Percentiles rank a stretch among this genome's conserved stretches.
Evolutionary conservation across 768 basidiomycete genomes (phyloP).

Genomic region (Bullera alba): DNA sequence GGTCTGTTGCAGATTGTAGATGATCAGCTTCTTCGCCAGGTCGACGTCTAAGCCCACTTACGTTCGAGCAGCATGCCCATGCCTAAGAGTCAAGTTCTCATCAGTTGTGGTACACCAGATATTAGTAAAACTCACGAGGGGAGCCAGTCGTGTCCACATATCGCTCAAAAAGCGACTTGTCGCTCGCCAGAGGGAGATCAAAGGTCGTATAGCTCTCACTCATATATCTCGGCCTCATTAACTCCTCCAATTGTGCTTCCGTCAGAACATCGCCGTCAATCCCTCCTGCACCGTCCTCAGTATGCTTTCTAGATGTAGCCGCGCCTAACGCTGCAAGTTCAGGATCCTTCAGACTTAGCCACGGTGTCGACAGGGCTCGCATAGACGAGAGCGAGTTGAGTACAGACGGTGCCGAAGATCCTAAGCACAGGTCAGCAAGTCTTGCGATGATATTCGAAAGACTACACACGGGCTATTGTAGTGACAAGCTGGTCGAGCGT

Average conservation of each 20-base stretch:
- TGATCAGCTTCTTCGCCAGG: neutral
- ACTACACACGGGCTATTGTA: slow-evolving; percentile 32
- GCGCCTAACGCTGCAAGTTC: slow-evolving; percentile 17
- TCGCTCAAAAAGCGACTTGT: slow-evolving; percentile 28
- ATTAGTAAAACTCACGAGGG: slow-evolving; percentile 27
- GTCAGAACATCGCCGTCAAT: slow-evolving; percentile 1
- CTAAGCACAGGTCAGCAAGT: slow-evolving; percentile 9
- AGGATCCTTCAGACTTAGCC: slow-evolving; percentile 32
- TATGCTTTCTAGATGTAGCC: neutral
- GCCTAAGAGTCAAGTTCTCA: slow-evolving; percentile 9
- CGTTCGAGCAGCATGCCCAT: slow-evolving; percentile 44
- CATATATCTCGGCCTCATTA: slow-evolving; percentile 36
- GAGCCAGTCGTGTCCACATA: slow-evolving; percentile 41
- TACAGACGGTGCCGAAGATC: slow-evolving; percentile 4
- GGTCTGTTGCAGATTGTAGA: slow-evolving; percentile 51
- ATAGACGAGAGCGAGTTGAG: slow-evolving; percentile 37
- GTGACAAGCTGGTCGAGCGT: slow-evolving; percentile 39
- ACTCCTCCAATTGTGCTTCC: slow-evolving; percentile 10
- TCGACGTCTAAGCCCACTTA: slow-evolving; percentile 11
- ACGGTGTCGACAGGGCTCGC: slow-evolving; percentile 27
- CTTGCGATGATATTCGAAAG: neutral
- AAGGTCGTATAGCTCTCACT: slow-evolving; percentile 42
- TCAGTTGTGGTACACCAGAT: neutral
- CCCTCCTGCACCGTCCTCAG: neutral
- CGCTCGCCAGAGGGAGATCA: slow-evolving; percentile 34